Evolutionary conservation across 192 early-diverging fungal genomes (phyloP).

Genomic region (Backusella macrospora): DNA sequence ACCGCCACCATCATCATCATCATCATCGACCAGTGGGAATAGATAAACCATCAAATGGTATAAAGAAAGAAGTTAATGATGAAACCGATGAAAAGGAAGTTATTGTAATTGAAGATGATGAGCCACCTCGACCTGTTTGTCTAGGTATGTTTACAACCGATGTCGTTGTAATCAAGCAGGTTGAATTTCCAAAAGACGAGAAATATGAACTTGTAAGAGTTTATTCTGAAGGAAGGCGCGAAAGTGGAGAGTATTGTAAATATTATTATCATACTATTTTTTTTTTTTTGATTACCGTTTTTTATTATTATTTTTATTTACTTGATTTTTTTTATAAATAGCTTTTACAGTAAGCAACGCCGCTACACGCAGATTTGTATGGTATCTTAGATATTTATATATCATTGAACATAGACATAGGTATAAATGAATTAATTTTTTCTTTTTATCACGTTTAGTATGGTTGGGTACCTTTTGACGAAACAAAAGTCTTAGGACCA

Average conservation of each 20-base stretch:
- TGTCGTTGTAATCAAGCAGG: constrained; percentile 28
- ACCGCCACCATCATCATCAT: not conserved
- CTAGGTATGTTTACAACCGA: constrained; percentile 42
- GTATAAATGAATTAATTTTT: too few relatives aligned
- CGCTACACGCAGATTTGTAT: constrained; percentile 25
- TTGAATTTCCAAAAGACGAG: constrained; percentile 34
- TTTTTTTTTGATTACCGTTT: not conserved
- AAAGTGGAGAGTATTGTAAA: constrained; percentile 33
- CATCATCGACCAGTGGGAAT: not conserved
- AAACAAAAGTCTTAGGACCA: constrained; percentile 38
- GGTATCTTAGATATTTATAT: not conserved
- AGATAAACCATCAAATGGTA: not conserved
- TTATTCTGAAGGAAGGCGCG: constrained; percentile 26
- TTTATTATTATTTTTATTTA: not conserved
- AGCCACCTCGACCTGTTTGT: constrained; percentile 29
- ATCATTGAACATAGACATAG: not conserved
- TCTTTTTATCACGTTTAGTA: constrained; percentile 12
- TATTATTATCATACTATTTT: not conserved
- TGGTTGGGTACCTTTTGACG: constrained; percentile 44
- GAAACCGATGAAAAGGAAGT: constrained; percentile 25
- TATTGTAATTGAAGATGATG: constrained; percentile 35
- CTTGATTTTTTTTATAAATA: constrained; percentile 13
- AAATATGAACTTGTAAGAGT: constrained; percentile 30
- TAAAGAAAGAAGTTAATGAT: not conserved
- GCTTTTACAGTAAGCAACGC: constrained; percentile 24